These are phyloP conservation scores for Exserohilum turcica DNA, from an alignment of 2,329 filamentous ascomycete species.

Conservation along the genomic window DNA sequence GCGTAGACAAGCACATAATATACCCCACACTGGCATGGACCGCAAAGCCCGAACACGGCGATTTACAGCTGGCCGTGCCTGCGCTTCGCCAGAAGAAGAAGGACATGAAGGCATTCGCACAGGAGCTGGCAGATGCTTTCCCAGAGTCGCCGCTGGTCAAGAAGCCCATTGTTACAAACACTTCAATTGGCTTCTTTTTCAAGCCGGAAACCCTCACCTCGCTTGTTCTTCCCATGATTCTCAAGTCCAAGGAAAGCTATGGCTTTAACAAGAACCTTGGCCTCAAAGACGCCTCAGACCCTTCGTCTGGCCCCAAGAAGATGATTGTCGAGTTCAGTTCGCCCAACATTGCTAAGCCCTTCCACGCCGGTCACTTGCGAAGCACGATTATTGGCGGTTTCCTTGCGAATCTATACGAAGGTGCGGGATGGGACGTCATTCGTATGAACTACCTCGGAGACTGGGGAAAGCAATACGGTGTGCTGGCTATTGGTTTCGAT, in stretches of 20 bases:
- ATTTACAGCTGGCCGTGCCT: constrained; percentile 77
- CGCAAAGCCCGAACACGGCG: constrained; percentile 77
- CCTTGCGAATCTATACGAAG: constrained; percentile 70
- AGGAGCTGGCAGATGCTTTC: constrained; percentile 65
- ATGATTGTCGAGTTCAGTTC: constrained; percentile 82
- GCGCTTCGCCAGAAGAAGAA: constrained; percentile 75
- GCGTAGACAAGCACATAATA: constrained; percentile 71
- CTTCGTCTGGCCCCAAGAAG: constrained; percentile 66
- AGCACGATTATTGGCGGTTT: constrained; percentile 79
- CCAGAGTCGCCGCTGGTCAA: constrained; percentile 75
- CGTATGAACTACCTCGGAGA: constrained; percentile 79
- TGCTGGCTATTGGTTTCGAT: constrained; percentile 75
- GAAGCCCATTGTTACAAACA: constrained; percentile 68
- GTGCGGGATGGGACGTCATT: constrained; percentile 71
- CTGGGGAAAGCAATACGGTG: constrained; percentile 76
- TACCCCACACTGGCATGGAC: constrained; percentile 81
- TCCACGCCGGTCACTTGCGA: constrained; percentile 74
- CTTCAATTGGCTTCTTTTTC: constrained; percentile 81
- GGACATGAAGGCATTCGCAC: constrained; percentile 62
- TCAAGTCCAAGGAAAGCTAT: constrained; percentile 64
- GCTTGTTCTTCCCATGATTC: constrained; percentile 72
- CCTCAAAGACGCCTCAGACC: constrained; percentile 65
- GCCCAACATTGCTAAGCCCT: constrained; percentile 85
- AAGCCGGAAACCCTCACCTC: constrained; percentile 69
- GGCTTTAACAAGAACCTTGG: constrained; percentile 67